A percentile compares a stretch with the other conserved stretches of the same genome.
phyloP scores from a whole-genome alignment of 2,329 filamentous ascomycete genomes.

The Madurella fahalii region DNA sequence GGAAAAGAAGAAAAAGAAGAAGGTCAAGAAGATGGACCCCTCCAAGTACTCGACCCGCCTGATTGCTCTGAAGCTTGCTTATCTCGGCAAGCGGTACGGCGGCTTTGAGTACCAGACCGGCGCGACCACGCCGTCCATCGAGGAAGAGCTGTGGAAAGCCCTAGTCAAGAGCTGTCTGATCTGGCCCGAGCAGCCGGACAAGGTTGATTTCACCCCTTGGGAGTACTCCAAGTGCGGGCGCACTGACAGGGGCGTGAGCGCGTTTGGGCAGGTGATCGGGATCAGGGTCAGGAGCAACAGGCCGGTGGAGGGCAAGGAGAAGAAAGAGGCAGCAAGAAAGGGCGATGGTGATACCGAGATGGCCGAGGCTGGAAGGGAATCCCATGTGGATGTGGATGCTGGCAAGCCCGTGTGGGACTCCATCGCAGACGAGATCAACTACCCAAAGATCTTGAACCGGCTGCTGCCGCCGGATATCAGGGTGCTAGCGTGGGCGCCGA shows the following conservation, averaged over 20 bases:
- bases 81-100: constrained; percentile 85
- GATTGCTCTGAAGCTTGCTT: constrained; percentile 90
- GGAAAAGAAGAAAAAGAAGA: constrained; percentile 36
- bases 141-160: constrained; percentile 92
- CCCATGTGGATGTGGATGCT: constrained; percentile 5
- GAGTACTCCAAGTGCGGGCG: constrained; percentile 95
- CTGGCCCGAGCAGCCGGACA: constrained; percentile 58
- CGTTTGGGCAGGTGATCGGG: constrained; percentile 92
- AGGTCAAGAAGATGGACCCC: constrained; percentile 63
- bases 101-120: constrained; percentile 84
- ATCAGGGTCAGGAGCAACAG: constrained; percentile 76
- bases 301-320: constrained; percentile 45
- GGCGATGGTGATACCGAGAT: constrained; percentile 9
- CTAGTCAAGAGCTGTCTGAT: constrained; percentile 79
- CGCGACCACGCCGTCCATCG: constrained; percentile 73
- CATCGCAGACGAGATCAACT: constrained; percentile 76
- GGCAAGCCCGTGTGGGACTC: constrained; percentile 38
- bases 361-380: constrained; percentile 11
- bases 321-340: constrained; percentile 1
- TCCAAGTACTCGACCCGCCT: constrained; percentile 76
- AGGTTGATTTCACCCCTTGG: constrained; percentile 74
- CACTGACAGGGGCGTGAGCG: constrained; percentile 89
- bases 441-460: constrained; percentile 78
- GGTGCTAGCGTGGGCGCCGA: constrained; percentile 87
- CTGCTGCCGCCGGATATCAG: constrained; percentile 86